Evolutionary conservation across 148 eudicot species (phyloP), one percentile per base, ranked within the genome.

Genomic region (Limonium bicolor): DNA sequence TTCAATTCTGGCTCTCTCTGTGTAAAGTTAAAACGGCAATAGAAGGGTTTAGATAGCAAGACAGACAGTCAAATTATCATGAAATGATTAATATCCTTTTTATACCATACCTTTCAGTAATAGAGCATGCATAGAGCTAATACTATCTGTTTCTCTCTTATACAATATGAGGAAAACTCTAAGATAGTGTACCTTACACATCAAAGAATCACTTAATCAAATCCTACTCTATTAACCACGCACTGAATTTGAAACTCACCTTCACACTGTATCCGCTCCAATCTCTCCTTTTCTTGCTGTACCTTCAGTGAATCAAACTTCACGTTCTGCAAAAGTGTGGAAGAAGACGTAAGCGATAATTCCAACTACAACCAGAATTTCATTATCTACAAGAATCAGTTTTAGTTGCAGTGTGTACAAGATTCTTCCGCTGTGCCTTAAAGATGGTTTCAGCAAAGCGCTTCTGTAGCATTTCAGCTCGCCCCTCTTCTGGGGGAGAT

Each of bases 391-490:
- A 27, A 29, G 50, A 9, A 33, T 13, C 35, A 14, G 20, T 10
- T 19, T 13, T 5, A 43, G 14, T 43, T 43, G 33, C 25, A 29
- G 52, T 24, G 33, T 34, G 17, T 5, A 1, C 16, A 18, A 21
- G n/a, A 9, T 36, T 51, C 53, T 77, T 66, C 53, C 75, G 51
- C 0, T 28, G 51, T 0, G 36, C 51, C 37, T 48, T 32, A 20
- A 27, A 31, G 23, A 48, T 48, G 2, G 82, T 78, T 51, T 72
- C 83, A 23, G 90, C 86, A 67, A 73, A 82, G 22, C 96, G 90
- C 25, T 63, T 66, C 64, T 68, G 82, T 40, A 87, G 56, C 73
- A 73, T 73, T 35, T 88, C 96, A 64, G 73, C 78, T 23, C 90
- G 88, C 31, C 82, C 56, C 33, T 86, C 94, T 62, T 70, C 77